Percentiles rank a stretch among this genome's conserved stretches.
Conservation (phyloP, 352 stramenopile species). For the Blastocystis sp. region DNA sequence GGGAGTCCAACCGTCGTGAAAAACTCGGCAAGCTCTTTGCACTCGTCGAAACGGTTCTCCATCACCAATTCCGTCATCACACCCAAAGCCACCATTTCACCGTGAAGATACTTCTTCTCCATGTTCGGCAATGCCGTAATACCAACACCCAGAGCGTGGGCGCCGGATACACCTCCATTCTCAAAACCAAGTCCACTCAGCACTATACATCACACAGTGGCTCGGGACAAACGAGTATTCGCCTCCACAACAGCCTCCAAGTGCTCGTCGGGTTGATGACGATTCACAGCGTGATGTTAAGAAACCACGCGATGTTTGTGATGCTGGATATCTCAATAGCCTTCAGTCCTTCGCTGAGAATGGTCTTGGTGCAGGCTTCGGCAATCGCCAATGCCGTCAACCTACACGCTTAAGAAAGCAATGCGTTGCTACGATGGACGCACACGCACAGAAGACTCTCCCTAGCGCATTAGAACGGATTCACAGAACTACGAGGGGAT, state of each 20-base stretch:
- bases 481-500: neutral
- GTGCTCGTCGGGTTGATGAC: conserved; percentile 37
- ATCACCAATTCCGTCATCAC: conserved; percentile 72
- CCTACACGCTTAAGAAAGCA: neutral
- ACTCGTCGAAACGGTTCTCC: conserved; percentile 60
- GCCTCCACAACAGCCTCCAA: conserved; percentile 67
- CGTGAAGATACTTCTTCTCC: conserved; percentile 73
- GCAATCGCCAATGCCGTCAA: conserved; percentile 61
- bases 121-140: conserved; percentile 54
- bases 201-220: conserved; percentile 4
- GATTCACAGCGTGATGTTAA: conserved; percentile 62
- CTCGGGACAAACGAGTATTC: conserved; percentile 12
- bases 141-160: conserved; percentile 69
- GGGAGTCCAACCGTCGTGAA: conserved; percentile 66
- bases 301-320: neutral
- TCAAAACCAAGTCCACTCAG: conserved; percentile 72
- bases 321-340: conserved; percentile 69
- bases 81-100: conserved; percentile 72
- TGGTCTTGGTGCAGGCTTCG: conserved; percentile 57
- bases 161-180: conserved; percentile 64
- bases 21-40: conserved; percentile 62
- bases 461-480: neutral
- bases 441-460: conserved; percentile 57
- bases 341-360: conserved; percentile 41
- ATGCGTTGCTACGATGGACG: conserved; percentile 19